Conservation (phyloP, 495 filamentous ascomycete genomes). For the Penicillium paxilli region DNA sequence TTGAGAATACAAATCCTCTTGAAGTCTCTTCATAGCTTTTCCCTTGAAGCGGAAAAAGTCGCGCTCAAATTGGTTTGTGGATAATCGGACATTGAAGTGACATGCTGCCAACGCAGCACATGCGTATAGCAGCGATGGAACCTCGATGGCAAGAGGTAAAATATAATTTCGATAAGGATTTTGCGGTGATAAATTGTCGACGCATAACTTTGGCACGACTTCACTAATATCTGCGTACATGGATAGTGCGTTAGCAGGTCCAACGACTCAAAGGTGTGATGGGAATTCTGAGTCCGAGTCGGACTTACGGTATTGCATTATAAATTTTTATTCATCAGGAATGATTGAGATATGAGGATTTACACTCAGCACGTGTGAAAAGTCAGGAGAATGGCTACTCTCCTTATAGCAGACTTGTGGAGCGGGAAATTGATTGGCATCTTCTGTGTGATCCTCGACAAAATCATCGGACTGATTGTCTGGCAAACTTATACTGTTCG, state of each 20-base stretch:
- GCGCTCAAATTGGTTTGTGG: neutral
- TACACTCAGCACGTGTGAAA: neutral
- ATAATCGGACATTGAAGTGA: neutral
- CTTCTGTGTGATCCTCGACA: no score
- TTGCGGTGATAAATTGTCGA: neutral
- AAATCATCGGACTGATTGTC: no score
- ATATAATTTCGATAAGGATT: constrained; percentile 3
- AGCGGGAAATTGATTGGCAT: no score
- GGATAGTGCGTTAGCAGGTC: neutral
- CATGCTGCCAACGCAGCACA: constrained; percentile 2
- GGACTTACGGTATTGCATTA: constrained; percentile 3
- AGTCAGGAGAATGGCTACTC: no score
- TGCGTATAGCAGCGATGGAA: constrained; percentile 1
- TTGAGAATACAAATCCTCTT: constrained; percentile 1
- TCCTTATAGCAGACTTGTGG: no score
- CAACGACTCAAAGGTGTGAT: neutral
- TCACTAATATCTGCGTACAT: neutral
- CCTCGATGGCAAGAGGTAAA: constrained; percentile 1
- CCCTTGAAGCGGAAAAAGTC: constrained; percentile 1
- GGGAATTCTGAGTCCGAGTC: no score
- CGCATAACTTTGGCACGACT: constrained; percentile 1
- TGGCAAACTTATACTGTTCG: no score
- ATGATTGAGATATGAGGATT: neutral
- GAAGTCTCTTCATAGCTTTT: neutral
- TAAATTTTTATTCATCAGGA: constrained; percentile 1